phyloP scores from a whole-genome alignment of 2,329 filamentous ascomycete species.

The Nannizziopsis barbatae region DNA sequence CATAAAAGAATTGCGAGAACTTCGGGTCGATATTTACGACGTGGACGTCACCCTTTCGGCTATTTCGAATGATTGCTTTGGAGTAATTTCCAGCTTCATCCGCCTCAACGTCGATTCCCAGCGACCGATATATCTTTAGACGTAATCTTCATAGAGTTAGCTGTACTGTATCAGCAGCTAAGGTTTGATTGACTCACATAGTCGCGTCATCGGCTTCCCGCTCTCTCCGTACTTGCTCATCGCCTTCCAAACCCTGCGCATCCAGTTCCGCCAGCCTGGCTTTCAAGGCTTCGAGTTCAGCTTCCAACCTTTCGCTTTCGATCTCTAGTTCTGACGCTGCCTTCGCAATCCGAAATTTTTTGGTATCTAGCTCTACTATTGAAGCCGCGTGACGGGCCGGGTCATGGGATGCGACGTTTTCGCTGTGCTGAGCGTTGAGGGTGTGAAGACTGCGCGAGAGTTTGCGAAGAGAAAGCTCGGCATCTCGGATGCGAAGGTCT shows the following conservation, averaged over 20 bases:
- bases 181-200: constrained; percentile 26
- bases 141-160: constrained; percentile 46
- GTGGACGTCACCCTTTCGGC: constrained; percentile 79
- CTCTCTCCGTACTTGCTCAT: constrained; percentile 41
- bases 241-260: constrained; percentile 72
- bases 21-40: constrained; percentile 90
- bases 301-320: constrained; percentile 82
- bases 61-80: constrained; percentile 75
- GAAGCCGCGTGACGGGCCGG: constrained; percentile 67
- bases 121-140: constrained; percentile 77
- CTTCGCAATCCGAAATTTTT: constrained; percentile 93
- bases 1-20: constrained; percentile 83
- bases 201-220: constrained; percentile 42
- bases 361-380: constrained; percentile 78
- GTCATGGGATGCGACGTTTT: constrained; percentile 64
- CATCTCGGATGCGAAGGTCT: constrained; percentile 61
- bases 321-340: constrained; percentile 79
- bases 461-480: constrained; percentile 56
- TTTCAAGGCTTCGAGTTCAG: constrained; percentile 63
- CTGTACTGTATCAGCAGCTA: background rate
- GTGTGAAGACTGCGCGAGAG: constrained; percentile 66
- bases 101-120: constrained; percentile 84
- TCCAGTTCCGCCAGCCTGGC: constrained; percentile 72
- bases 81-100: constrained; percentile 70
- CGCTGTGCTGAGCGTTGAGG: constrained; percentile 62